Evolutionary conservation across 2,329 filamentous ascomycete genomes (phyloP).

Genomic region (Aspergillus quadricinctus): DNA sequence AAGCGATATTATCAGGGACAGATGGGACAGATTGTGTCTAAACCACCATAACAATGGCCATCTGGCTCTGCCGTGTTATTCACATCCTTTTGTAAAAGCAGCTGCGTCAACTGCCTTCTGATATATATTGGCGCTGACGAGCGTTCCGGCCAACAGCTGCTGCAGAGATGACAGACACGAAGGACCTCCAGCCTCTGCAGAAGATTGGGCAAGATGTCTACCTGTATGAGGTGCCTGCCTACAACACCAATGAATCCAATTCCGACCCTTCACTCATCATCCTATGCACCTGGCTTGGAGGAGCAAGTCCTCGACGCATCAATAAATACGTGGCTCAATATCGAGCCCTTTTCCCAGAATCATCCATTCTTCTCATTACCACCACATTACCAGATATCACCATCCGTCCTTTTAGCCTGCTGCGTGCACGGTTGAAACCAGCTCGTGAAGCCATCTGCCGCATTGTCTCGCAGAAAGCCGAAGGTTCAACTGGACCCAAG

Average conservation of each 20-base stretch:
- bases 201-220: conserved; percentile 12
- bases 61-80: neutral
- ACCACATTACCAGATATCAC: conserved; percentile 15
- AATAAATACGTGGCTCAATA: conserved; percentile 22
- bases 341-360: conserved; percentile 14
- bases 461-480: conserved; percentile 4
- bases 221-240: conserved; percentile 9
- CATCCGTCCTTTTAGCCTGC: conserved; percentile 12
- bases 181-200: conserved; percentile 4
- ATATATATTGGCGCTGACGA: neutral
- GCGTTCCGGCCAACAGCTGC: neutral
- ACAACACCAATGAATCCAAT: neutral
- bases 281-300: conserved; percentile 24
- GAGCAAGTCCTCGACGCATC: conserved; percentile 24
- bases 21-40: neutral
- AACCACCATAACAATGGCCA: neutral
- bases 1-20: neutral
- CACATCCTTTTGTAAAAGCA: too few relatives aligned
- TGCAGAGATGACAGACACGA: neutral
- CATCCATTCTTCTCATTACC: conserved; percentile 20
- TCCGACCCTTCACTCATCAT: conserved; percentile 17
- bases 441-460: conserved; percentile 15
- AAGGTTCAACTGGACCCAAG: neutral
- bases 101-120: too few relatives aligned
- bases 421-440: conserved; percentile 15